Base-by-base conservation (phyloP, 352 stramenopile genomes). In the Phytophthora idaei region DNA sequence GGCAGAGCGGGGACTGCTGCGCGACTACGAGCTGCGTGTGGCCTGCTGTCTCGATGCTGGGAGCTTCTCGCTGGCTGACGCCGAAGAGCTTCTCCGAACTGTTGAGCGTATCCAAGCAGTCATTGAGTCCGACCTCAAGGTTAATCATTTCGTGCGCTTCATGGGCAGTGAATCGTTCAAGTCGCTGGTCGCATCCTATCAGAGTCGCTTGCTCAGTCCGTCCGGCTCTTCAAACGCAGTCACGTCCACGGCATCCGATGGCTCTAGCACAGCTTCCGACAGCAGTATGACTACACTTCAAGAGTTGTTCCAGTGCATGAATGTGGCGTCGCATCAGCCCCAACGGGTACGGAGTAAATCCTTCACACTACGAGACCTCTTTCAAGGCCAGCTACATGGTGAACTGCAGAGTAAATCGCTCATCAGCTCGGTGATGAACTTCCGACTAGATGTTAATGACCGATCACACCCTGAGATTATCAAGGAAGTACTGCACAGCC, bases 271-370 rank as follows among this genome's bases (percentile, higher is more conserved):
- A 17, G 83, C 80, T 44, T 93, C 87, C 0, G 81, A 92, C 28
- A 85, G 74, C 54, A 94, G 84, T 53, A 89, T 92, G 79, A 95
- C 87, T 12, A 93, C 84, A 14, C 63, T 95, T 27, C 84, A 93
- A 67, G 87, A 95, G 55, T 64, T 95, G n/a, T 92, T 93, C 45
- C 87, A 95, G 57, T 93, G 85, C 46, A 95, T 95, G 87, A 95
- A 89, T 69, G 85, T 95, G 14, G 68, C 84, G 3, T 95, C 87
- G 0, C 87, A 94, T 60, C 84, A 93, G 57, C 85, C 86, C 0
- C 85, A 92, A 57, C 82, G 85, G 6, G 76, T 89, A 55, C 84
- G 85, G 7, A 86, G 76, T 59, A 92, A 88, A 74, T 80, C 82
- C 8, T 93, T 92, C 29, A 82, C 77, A 7, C 59, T 93, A 9